Conservation (phyloP, 768 basidiomycete genomes). For the Asterophora parasitica region DNA sequence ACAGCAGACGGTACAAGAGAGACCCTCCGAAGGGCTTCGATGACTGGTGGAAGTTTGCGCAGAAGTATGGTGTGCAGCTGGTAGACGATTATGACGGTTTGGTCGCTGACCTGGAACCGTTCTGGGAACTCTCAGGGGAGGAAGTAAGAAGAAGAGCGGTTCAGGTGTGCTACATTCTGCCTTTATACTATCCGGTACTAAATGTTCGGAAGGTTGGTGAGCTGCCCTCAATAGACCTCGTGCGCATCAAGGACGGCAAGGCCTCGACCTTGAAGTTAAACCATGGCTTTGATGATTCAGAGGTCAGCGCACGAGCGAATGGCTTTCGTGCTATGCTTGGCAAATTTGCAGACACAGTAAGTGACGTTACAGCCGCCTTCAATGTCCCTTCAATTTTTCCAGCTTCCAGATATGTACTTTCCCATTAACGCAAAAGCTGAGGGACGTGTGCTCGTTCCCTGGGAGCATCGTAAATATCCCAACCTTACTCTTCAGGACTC, state of each 20-base stretch:
- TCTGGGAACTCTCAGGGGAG: constrained; percentile 67
- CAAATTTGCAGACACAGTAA: constrained; percentile 60
- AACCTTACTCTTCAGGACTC: constrained; percentile 59
- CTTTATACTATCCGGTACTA: background rate
- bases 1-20: constrained; percentile 69
- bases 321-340: constrained; percentile 75
- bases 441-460: constrained; percentile 88
- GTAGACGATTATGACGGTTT: constrained; percentile 88
- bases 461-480: constrained; percentile 75
- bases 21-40: constrained; percentile 90
- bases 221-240: constrained; percentile 80
- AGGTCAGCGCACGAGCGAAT: constrained; percentile 71
- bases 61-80: constrained; percentile 67
- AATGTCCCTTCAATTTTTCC: constrained; percentile 7
- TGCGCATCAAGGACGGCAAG: constrained; percentile 68
- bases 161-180: constrained; percentile 38
- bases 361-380: constrained; percentile 12
- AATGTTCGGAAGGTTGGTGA: constrained; percentile 51
- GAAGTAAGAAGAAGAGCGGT: constrained; percentile 63
- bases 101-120: constrained; percentile 77
- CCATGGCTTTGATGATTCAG: constrained; percentile 56
- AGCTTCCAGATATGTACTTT: constrained; percentile 94
- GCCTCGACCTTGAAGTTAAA: constrained; percentile 55
- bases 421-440: constrained; percentile 93
- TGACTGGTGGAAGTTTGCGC: constrained; percentile 81